These are phyloP conservation scores for Aspergillus sergii DNA, from an alignment of 2,329 filamentous ascomycete genomes.

Conservation along the genomic window DNA sequence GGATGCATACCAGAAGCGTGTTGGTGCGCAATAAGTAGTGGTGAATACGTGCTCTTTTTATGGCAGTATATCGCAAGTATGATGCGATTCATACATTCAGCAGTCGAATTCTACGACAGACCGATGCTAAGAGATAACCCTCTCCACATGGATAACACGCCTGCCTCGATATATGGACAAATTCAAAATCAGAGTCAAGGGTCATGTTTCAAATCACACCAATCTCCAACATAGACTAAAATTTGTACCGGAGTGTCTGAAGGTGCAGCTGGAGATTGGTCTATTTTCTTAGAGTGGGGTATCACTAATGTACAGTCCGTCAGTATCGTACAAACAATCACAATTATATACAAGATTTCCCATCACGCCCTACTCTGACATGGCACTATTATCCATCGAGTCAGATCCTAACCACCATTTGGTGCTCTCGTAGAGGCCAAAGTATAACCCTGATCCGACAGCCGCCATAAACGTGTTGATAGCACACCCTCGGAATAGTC, in stretches of 20 bases:
- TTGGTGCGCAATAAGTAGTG: constrained; percentile 23
- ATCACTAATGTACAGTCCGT: neutral
- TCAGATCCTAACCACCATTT: neutral
- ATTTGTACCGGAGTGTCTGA: too few relatives aligned
- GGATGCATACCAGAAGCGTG: constrained; percentile 47
- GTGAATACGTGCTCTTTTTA: neutral
- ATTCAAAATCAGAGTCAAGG: neutral
- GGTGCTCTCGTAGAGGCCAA: neutral
- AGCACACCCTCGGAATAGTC: neutral
- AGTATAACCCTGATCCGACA: neutral
- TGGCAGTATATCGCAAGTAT: neutral
- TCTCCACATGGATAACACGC: neutral
- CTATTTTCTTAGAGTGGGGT: neutral
- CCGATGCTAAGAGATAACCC: neutral
- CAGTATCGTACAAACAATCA: neutral
- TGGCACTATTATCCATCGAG: neutral
- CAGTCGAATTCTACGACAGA: neutral
- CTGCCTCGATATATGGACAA: neutral
- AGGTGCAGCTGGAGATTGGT: neutral
- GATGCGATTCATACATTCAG: neutral
- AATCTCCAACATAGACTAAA: too few relatives aligned
- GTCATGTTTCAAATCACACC: too few relatives aligned
- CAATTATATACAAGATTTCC: neutral
- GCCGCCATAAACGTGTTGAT: neutral
- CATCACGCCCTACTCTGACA: neutral